phyloP scores from a whole-genome alignment of 1,284 basidiomycete species.

The Omphalotus olearius region DNA sequence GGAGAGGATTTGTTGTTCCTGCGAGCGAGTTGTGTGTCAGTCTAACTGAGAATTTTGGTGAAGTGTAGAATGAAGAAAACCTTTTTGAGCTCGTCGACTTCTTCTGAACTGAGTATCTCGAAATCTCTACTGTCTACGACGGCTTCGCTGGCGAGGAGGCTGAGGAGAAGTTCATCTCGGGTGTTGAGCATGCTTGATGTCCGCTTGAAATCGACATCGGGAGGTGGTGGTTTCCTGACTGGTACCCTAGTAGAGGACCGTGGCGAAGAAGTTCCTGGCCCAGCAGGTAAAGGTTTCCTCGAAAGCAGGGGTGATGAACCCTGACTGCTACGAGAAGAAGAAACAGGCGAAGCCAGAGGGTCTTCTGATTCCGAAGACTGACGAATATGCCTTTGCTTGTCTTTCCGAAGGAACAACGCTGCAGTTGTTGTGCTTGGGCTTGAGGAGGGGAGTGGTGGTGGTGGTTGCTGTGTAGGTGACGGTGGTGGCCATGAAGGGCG shows the following conservation, averaged over 20 bases:
- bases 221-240: constrained; percentile 25
- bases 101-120: constrained; percentile 75
- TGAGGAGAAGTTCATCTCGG: constrained; percentile 77
- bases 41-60: neutral
- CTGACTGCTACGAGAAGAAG: constrained; percentile 8
- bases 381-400: constrained; percentile 33
- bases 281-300: constrained; percentile 4
- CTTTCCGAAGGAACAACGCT: constrained; percentile 52
- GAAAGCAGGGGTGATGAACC: neutral
- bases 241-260: constrained; percentile 18
- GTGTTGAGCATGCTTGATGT: constrained; percentile 42
- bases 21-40: constrained; percentile 1
- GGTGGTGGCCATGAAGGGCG: constrained; percentile 45
- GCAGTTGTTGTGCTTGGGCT: constrained; percentile 32
- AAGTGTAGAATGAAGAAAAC: constrained; percentile 32
- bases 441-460: constrained; percentile 9
- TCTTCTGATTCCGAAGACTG: constrained; percentile 20
- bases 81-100: constrained; percentile 90
- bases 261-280: neutral
- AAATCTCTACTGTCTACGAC: constrained; percentile 76
- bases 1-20: constrained; percentile 70
- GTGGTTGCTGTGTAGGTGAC: constrained; percentile 20
- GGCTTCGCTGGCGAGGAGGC: constrained; percentile 83
- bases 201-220: constrained; percentile 33
- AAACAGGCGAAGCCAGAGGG: constrained; percentile 10